Evolutionary conservation across 208 protist genomes (phyloP), one percentile per base, ranked within the genome.

Genomic region (Trypanosoma congolense): DNA sequence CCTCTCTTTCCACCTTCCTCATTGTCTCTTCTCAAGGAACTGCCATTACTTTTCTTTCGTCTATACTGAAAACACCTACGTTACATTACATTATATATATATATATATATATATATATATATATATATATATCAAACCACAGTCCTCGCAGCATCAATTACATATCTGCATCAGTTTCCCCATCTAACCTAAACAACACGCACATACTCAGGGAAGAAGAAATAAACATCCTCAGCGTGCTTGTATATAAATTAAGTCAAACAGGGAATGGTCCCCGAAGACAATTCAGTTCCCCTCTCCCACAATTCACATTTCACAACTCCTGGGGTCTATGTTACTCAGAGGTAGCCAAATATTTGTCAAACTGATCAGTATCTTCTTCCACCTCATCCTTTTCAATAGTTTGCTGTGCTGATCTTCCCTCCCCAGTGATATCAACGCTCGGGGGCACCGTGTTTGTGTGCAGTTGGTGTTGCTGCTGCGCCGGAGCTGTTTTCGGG

Each of bases 331-430:
- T 22, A 4, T 18, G 29, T 21, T 35, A 35, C 16, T 61, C 45
- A 31, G 18, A 2, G 22, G 10, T 18, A 14, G 30, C 60, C 35
- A 46, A 1, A 26, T 43, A 41, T 9, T 49, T 50, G 16, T 65
- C 60, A 35, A 65, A 65, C 22, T 24, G 38, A 18, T 50, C 51
- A n/a, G 31, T n/a, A 24, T 31, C 16, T 19, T 57, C 52, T 12
- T 70, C 22, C 21, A 30, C 9, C 8, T 50, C 48, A 26, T 48
- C 55, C 56, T 74, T 69, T 36, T 83, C 77, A 58, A 93, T 87
- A 2, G 76, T 90, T 66, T 90, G 82, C 59, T 87, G 79, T 16
- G 81, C 85, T 2, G 76, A 83, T 28, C 85, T 69, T n/a, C 79
- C 79, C 52, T 86, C 77, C 8, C 81, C 85, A 30, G 73, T 55